These are phyloP conservation scores for Ophiostoma tasmaniense DNA, from an alignment of 2,329 filamentous ascomycete species.

Conservation along the genomic window DNA sequence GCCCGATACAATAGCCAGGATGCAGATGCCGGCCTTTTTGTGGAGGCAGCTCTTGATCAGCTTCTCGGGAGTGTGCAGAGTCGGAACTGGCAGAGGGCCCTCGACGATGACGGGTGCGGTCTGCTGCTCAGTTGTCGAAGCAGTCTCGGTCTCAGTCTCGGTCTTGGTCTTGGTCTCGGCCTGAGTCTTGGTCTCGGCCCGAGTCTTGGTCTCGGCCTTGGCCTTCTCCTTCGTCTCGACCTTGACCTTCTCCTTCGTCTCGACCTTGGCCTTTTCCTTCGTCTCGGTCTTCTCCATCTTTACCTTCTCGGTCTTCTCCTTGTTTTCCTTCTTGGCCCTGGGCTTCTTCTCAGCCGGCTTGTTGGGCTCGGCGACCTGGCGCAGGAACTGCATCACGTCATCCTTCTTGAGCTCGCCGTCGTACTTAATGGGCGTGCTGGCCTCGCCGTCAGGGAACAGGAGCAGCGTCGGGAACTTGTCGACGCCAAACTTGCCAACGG, in stretches of 20 bases:
- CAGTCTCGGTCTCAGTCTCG: conserved; percentile 27
- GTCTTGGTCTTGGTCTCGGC: conserved; percentile 33
- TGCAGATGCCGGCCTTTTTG: conserved; percentile 69
- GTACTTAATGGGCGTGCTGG: conserved; percentile 64
- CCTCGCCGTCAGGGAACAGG: conserved; percentile 62
- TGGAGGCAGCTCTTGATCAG: conserved; percentile 66
- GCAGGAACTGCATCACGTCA: conserved; percentile 72
- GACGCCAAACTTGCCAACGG: conserved; percentile 67
- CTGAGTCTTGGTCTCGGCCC: no score
- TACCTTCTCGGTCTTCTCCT: conserved; percentile 31
- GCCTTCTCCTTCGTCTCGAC: no score
- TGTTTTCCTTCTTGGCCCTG: conserved; percentile 19
- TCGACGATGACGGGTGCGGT: conserved; percentile 41
- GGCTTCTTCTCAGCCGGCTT: conserved; percentile 49
- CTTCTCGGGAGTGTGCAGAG: conserved; percentile 54
- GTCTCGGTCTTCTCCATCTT: conserved; percentile 24
- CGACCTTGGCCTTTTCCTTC: conserved; percentile 33
- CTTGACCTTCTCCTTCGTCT: no score
- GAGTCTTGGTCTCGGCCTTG: no score
- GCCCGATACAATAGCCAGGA: conserved; percentile 58
- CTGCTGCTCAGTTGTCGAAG: conserved; percentile 26
- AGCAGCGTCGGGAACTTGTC: conserved; percentile 71
- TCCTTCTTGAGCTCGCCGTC: conserved; percentile 80
- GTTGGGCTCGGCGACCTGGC: conserved; percentile 70
- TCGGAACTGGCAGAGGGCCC: conserved; percentile 53